A percentile compares a stretch with the other conserved stretches of the same genome.
Evolutionary conservation across 805 yeast genomes (phyloP).

Genomic region (Ogataea pini): DNA sequence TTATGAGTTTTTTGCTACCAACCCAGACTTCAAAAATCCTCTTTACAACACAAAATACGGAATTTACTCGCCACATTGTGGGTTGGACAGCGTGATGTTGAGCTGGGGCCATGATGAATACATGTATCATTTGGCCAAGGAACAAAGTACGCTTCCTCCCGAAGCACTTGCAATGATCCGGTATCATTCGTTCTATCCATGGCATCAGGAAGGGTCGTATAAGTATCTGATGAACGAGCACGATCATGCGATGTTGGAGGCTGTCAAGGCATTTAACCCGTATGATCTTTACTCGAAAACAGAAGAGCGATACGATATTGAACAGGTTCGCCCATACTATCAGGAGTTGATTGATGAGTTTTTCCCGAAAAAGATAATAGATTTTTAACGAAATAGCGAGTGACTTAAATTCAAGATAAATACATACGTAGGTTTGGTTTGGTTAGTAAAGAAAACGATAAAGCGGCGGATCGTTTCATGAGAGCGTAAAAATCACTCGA

Average conservation of each 20-base stretch:
- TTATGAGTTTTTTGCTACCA: conserved; percentile 57
- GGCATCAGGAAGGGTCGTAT: conserved; percentile 74
- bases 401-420: not conserved
- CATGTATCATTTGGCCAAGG: conserved; percentile 70
- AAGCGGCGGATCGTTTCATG: conserved; percentile 3
- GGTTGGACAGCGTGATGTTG: conserved; percentile 66
- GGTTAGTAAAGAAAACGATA: not conserved
- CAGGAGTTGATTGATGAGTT: conserved; percentile 64
- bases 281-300: conserved; percentile 69
- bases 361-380: conserved; percentile 57
- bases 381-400: conserved; percentile 41
- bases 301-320: conserved; percentile 48
- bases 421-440: not conserved
- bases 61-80: conserved; percentile 63
- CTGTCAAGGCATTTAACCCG: conserved; percentile 65
- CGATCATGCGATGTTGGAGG: conserved; percentile 59
- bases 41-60: conserved; percentile 67
- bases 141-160: conserved; percentile 60
- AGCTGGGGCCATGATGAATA: conserved; percentile 84
- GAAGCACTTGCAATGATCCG: conserved; percentile 74
- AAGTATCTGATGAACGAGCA: conserved; percentile 62
- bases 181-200: conserved; percentile 74
- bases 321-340: conserved; percentile 57
- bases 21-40: conserved; percentile 64
- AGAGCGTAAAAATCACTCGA: conserved; percentile 14